A percentile compares a stretch with the other conserved stretches of the same genome.
Evolutionary conservation across 805 yeast species (phyloP).

Genomic region (Metschnikowia santaceciliae): DNA sequence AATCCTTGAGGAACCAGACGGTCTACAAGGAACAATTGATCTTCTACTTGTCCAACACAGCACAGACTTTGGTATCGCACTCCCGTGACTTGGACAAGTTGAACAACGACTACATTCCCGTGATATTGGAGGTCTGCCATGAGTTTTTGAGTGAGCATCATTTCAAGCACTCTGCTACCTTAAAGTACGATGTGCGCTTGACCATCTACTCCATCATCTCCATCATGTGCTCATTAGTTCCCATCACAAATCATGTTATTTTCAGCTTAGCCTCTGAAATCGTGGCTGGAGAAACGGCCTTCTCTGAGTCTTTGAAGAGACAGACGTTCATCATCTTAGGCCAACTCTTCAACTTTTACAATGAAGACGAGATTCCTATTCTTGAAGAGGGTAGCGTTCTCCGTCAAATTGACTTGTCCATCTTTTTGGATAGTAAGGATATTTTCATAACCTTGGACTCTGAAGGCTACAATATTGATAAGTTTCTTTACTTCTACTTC

Average conservation of each 20-base stretch:
- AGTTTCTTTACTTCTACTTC: constrained; percentile 29
- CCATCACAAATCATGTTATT: constrained; percentile 40
- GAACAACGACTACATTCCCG: constrained; percentile 48
- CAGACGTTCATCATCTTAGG: constrained; percentile 39
- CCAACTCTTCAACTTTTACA: constrained; percentile 35
- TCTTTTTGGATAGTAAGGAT: constrained; percentile 8
- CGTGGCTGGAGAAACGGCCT: constrained; percentile 22
- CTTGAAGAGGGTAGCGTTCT: constrained; percentile 16
- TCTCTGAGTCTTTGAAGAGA: constrained; percentile 20
- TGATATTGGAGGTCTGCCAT: constrained; percentile 56
- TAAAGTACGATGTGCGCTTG: constrained; percentile 57
- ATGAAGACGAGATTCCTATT: constrained; percentile 11
- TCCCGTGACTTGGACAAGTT: constrained; percentile 44
- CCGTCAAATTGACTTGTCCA: constrained; percentile 6
- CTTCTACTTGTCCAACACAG: constrained; percentile 70
- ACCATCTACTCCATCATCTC: constrained; percentile 81
- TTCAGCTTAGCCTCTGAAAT: constrained; percentile 33
- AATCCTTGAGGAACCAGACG: constrained; percentile 48
- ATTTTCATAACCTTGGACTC: constrained; percentile 14
- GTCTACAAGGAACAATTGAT: constrained; percentile 69
- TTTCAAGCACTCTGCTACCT: constrained; percentile 18
- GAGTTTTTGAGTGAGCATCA: constrained; percentile 37
- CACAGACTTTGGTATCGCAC: constrained; percentile 64
- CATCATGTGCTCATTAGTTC: constrained; percentile 70
- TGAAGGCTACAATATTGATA: constrained; percentile 28